Conservation (phyloP, 768 basidiomycete genomes). For the Hericium coralloides region DNA sequence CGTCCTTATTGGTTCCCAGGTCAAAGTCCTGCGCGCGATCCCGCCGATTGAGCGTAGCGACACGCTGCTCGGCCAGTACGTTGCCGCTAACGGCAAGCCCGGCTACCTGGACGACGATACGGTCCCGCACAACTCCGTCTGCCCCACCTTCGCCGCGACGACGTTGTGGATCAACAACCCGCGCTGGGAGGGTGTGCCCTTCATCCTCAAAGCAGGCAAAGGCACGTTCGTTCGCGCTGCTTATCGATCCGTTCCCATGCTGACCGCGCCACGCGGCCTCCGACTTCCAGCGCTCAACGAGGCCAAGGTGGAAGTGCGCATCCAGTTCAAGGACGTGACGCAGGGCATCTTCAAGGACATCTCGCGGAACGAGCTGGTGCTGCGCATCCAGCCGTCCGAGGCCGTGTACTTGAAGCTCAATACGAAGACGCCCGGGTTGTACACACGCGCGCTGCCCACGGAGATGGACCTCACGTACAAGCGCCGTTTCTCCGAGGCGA, state of each 20-base stretch:
- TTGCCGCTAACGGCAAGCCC: conserved; percentile 83
- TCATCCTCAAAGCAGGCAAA: conserved; percentile 97
- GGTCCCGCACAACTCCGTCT: conserved; percentile 84
- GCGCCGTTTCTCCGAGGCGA: conserved; percentile 80
- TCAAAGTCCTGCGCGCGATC: conserved; percentile 92
- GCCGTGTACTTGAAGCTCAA: conserved; percentile 97
- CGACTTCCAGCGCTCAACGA: conserved; percentile 76
- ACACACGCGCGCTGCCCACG: conserved; percentile 84
- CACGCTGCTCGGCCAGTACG: conserved; percentile 91
- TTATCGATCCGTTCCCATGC: conserved; percentile 3
- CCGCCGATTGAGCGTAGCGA: conserved; percentile 71
- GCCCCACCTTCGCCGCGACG: conserved; percentile 91
- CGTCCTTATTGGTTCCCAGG: conserved; percentile 38
- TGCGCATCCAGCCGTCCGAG: conserved; percentile 94
- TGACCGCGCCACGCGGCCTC: neutral
- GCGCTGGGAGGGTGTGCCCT: conserved; percentile 97
- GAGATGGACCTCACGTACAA: conserved; percentile 99
- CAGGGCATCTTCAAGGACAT: conserved; percentile 96
- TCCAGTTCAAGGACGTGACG: conserved; percentile 97
- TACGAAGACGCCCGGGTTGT: conserved; percentile 86
- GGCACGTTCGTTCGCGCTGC: conserved; percentile 40
- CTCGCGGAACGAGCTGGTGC: conserved; percentile 92
- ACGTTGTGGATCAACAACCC: conserved; percentile 91
- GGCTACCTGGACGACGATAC: conserved; percentile 98
- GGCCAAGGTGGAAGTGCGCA: conserved; percentile 95